Base-by-base conservation (phyloP, 257 asterid genomes). In the Nicotiana attenuata region DNA sequence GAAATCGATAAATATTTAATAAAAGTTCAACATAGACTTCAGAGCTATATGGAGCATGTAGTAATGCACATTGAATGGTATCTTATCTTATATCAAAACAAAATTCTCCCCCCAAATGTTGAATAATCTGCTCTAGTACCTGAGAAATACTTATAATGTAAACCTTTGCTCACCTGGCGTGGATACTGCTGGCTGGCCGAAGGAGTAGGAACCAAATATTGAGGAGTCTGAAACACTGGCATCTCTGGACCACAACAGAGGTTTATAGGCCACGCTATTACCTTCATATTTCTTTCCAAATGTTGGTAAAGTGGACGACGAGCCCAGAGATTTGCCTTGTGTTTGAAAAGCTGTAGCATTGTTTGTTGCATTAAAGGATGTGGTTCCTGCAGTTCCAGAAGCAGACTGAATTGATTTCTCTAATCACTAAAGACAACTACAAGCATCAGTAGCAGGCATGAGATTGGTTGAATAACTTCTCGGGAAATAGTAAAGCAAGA, bases 111-210 rank as follows among this genome's bases (percentile, higher is more conserved):
- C n/a, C 53, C 10, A 67, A 19, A 20, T 67, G 76, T 59, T 59
- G 35, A 65, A 28, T 15, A 35, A 65, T 68, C 77, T 35, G 17
- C 55, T 35, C 76, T 10, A 68, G 20, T 47, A 41, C 77, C 41
- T 38, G 77, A 69, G 57, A 69, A 41, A 69, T n/a, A 41, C 13
- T 35, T 38, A 38, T 68, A 41, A 69, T 38, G 33, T 15, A 41
- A 41, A 69, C 78, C 57, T 41, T 69, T 41, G 59, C 55, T 69
- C 78, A 38, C 57, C 78, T 69, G 56, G 38, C 55, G 45, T 68
- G 77, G 77, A 38, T 38, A 19, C 52, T 68, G 33, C 78, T 47
- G 78, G 61, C 50, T 73, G 78, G 22, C 78, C 61, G 50, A 47
- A 73, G 61, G 78, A 73, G 10, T 47, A 14, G 61, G 61, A 45